Evolutionary conservation across 805 yeast species (phyloP).

Genomic region (Candida glaebosa): DNA sequence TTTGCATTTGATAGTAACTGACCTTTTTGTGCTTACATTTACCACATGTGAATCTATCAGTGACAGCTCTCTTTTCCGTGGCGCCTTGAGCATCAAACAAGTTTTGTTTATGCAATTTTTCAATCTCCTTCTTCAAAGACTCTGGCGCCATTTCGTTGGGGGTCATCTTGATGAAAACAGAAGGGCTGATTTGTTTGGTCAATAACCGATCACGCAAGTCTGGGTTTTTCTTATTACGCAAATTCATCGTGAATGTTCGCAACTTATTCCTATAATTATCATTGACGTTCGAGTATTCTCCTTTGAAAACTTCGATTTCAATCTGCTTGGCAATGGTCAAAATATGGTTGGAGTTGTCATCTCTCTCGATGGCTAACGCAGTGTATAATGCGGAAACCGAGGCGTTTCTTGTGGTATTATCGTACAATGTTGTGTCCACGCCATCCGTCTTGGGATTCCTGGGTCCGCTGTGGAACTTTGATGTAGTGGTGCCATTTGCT

Average conservation of each 20-base stretch:
- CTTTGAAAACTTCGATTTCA: conserved; percentile 65
- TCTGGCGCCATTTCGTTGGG: conserved; percentile 98
- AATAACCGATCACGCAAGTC: conserved; percentile 70
- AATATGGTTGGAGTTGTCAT: conserved; percentile 53
- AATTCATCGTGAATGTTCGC: conserved; percentile 81
- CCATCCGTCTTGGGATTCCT: conserved; percentile 83
- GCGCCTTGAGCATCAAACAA: conserved; percentile 98
- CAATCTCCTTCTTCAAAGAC: conserved; percentile 78
- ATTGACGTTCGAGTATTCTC: conserved; percentile 53
- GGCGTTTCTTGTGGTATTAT: conserved; percentile 77
- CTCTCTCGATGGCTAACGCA: conserved; percentile 81
- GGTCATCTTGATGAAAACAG: conserved; percentile 69
- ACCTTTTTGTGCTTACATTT: conserved; percentile 97
- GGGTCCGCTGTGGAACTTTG: conserved; percentile 46
- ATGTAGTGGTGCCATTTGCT: conserved; percentile 8
- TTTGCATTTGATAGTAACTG: conserved; percentile 95
- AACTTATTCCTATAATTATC: conserved; percentile 76
- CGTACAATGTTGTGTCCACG: conserved; percentile 63
- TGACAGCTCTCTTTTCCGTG: conserved; percentile 89
- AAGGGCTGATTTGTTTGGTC: conserved; percentile 62
- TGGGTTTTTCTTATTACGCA: conserved; percentile 87
- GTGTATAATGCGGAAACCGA: conserved; percentile 83
- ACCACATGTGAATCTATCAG: conserved; percentile 96
- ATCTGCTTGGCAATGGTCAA: conserved; percentile 64
- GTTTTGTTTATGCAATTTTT: conserved; percentile 81